These are phyloP conservation scores for Diaporthe ilicicola DNA, from an alignment of 2,329 filamentous ascomycete genomes.

Conservation along the genomic window DNA sequence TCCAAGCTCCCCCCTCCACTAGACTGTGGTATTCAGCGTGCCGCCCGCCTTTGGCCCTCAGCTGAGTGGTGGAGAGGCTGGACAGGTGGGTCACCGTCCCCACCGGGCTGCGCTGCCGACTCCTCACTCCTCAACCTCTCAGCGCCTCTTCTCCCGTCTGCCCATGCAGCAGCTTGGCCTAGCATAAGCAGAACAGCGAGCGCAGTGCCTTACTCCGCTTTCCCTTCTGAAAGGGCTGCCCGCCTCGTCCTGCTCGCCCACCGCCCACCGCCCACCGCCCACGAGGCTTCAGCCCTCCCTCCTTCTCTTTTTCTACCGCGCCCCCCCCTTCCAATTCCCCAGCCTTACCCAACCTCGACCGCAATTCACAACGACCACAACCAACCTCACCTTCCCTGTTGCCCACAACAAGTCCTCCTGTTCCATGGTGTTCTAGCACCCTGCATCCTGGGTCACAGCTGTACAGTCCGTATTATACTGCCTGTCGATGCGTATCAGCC, in stretches of 20 bases:
- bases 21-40: conserved; percentile 10
- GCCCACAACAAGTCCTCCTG: not conserved
- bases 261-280: conserved; percentile 21
- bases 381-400: not conserved
- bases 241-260: conserved; percentile 19
- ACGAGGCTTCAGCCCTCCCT: conserved; percentile 27
- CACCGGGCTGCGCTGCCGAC: conserved; percentile 14
- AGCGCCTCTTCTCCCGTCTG: not conserved
- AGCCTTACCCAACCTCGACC: conserved; percentile 21
- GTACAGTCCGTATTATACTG: not conserved
- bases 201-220: conserved; percentile 11
- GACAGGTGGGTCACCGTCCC: conserved; percentile 1
- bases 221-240: conserved; percentile 21
- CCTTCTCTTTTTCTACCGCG: not conserved
- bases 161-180: not conserved
- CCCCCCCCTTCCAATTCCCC: conserved; percentile 10
- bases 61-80: conserved; percentile 13
- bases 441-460: not conserved
- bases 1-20: conserved; percentile 16
- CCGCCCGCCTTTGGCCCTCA: conserved; percentile 11
- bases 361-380: conserved; percentile 11
- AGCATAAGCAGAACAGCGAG: not conserved
- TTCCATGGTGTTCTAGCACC: not conserved
- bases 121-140: conserved; percentile 14
- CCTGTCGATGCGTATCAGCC: not conserved